Evolutionary conservation across 495 filamentous ascomycete genomes (phyloP).

Genomic region (Annulohypoxylon stygium): DNA sequence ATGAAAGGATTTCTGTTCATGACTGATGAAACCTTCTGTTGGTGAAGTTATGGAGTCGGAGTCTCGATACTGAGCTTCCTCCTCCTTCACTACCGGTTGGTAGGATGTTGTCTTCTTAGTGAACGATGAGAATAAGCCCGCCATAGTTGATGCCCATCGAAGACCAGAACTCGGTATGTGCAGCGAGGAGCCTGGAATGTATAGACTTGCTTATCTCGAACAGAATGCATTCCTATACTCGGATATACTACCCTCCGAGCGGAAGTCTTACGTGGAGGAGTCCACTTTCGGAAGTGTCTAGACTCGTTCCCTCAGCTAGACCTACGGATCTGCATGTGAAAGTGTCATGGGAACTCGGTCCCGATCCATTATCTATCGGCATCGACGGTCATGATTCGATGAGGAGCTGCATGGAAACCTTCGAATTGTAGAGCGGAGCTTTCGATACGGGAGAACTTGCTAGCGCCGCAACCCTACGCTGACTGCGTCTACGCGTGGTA

Average conservation of each 20-base stretch:
- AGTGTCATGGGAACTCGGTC: not conserved
- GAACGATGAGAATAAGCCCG: not conserved
- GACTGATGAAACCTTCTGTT: not conserved
- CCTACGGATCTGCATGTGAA: not conserved
- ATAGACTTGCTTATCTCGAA: not conserved
- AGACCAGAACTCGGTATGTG: not conserved
- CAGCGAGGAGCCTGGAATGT: not conserved
- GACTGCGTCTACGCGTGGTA: constrained; percentile 2
- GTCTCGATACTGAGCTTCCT: not conserved
- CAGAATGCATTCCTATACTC: not conserved
- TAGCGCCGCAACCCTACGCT: not conserved
- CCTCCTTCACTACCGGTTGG: constrained; percentile 3
- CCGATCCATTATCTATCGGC: not conserved
- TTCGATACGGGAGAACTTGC: not conserved
- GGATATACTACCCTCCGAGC: not conserved
- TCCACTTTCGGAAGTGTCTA: not conserved
- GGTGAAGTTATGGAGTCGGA: not conserved
- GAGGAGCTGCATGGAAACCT: not conserved
- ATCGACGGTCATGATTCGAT: not conserved
- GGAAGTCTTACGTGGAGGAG: not conserved
- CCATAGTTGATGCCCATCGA: not conserved
- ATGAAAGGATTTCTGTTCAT: not conserved
- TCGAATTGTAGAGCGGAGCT: not conserved
- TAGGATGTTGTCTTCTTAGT: not conserved
- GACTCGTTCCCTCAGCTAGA: not conserved